Conservation (phyloP, 768 basidiomycete species). For the Thelephora ganbajun region DNA sequence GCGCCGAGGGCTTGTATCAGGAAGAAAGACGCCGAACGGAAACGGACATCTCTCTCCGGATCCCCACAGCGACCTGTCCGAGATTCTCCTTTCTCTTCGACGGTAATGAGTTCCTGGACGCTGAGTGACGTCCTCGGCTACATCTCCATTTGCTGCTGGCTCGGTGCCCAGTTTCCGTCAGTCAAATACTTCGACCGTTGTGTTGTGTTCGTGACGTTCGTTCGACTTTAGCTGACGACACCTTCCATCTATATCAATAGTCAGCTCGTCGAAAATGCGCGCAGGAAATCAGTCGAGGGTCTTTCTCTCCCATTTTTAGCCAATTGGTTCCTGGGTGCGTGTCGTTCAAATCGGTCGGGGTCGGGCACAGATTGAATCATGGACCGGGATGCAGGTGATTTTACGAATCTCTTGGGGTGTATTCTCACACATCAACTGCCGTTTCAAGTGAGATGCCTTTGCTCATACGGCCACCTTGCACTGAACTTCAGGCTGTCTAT, state of each 20-base stretch:
- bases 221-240: conserved; percentile 3
- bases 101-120: background rate
- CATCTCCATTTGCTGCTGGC: conserved; percentile 63
- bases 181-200: conserved; percentile 19
- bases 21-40: conserved; percentile 1
- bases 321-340: conserved; percentile 83
- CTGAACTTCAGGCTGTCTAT: background rate
- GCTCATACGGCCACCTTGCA: background rate
- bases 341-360: background rate
- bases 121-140: conserved; percentile 60
- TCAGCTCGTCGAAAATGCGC: conserved; percentile 72
- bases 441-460: conserved; percentile 58
- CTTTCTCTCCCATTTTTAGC: conserved; percentile 86
- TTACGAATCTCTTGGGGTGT: conserved; percentile 86
- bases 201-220: conserved; percentile 6
- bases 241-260: conserved; percentile 23
- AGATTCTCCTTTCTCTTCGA: background rate
- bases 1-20: background rate
- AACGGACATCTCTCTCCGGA: background rate
- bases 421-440: conserved; percentile 86
- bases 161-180: conserved; percentile 83
- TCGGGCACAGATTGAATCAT: background rate
- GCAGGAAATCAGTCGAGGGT: conserved; percentile 69
- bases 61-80: background rate
- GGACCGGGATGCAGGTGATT: conserved; percentile 46